Base-by-base conservation (phyloP, 495 filamentous ascomycete genomes). In the Tirmania nivea region DNA sequence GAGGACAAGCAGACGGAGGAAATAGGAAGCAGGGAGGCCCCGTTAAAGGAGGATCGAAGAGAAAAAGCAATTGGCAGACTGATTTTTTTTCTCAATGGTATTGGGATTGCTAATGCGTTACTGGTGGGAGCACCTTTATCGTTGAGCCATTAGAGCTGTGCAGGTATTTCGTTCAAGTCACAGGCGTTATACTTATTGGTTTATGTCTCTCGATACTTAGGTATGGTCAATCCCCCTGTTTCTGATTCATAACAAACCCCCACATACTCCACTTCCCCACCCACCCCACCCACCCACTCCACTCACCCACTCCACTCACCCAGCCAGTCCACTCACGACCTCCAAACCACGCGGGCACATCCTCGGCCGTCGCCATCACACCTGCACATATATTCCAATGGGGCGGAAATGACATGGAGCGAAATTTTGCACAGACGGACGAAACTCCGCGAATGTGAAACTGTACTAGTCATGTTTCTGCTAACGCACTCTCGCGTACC, bases 151-250 rank as follows among this genome's bases (percentile, higher is more conserved):
- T 71, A 97, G 90, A 93, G 86, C 72, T 94, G 88, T 62, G 80
- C 89, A 11, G 90, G 90, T 56, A 83, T 97, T 69, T 96, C 90
- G 6, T 94, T 96, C 75, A 96, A 96, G 67, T 94, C 90, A 52
- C 90, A 97, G 73, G 80, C 78, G 25, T 72, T 97, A 37, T 97
- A 97, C 69, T 68, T 96, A 56, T 70, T 93, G 37, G 92, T 97
- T 53, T 97, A 96, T 68, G 63, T 88, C 20, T 89, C 87, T 49
- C 77, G 90, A 55, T 97, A 97, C 69, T 77, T 95, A 55, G 86
- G 83, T 86, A 67, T 31, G 25, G 25, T 31, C 25, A 31, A 31
- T 31, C 7, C 25, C 25, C 25, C 25, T 31, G 25, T 5, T 31
- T 31, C 25, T 31, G 25, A 31, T 31, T 31, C 25, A 31, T 31